These are phyloP conservation scores for Phytophthora brassicae DNA, from an alignment of 352 stramenopile genomes.

Conservation along the genomic window DNA sequence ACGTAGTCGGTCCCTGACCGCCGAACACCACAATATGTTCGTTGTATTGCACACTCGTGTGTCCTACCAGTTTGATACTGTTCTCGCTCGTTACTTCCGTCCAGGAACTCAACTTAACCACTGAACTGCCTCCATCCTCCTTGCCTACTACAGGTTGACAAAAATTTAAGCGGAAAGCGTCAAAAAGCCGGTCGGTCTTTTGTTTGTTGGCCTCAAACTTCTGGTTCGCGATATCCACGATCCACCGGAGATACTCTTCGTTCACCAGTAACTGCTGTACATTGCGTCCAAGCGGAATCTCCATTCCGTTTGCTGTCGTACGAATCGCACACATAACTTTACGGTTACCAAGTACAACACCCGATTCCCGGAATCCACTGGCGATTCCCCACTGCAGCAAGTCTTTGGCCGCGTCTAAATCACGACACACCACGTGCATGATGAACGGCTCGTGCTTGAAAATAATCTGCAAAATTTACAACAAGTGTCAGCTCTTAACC, in stretches of 20 bases:
- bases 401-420: conserved; percentile 73
- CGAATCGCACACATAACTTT: conserved; percentile 92
- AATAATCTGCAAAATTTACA: conserved; percentile 47
- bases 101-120: conserved; percentile 28
- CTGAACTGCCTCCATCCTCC: neutral
- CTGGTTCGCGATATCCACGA: conserved; percentile 81
- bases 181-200: conserved; percentile 73
- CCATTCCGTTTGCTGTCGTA: conserved; percentile 83
- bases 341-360: conserved; percentile 85
- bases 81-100: conserved; percentile 19
- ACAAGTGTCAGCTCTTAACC: neutral
- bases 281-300: conserved; percentile 78
- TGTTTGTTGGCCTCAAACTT: conserved; percentile 81
- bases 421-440: conserved; percentile 89
- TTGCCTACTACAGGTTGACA: conserved; percentile 10
- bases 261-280: conserved; percentile 58
- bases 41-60: conserved; percentile 55
- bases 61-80: conserved; percentile 60
- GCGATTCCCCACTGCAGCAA: conserved; percentile 83
- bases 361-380: conserved; percentile 88
- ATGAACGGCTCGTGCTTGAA: conserved; percentile 93
- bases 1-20: conserved; percentile 57
- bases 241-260: conserved; percentile 69
- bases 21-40: conserved; percentile 65
- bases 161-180: conserved; percentile 56